A percentile compares a stretch with the other conserved stretches of the same genome.
These are phyloP conservation scores for Quercus wislizeni DNA, from an alignment of 306 rosid species.

Conservation along the genomic window DNA sequence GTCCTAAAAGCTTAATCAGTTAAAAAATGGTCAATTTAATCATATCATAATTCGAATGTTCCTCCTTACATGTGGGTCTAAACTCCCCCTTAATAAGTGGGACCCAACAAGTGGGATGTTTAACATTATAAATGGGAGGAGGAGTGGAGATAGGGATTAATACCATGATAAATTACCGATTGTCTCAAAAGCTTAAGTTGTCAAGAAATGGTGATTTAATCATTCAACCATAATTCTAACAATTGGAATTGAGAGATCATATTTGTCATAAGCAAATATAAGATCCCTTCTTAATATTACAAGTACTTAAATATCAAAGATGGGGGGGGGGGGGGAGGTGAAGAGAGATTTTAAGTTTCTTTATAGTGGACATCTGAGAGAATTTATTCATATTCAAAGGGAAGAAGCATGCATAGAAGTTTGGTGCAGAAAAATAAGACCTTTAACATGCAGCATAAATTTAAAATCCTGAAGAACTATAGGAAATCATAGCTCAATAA, in stretches of 20 bases:
- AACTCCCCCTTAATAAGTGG: no score
- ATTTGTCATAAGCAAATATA: not conserved
- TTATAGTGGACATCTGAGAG: not conserved
- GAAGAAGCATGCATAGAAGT: not conserved
- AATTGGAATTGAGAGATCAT: not conserved
- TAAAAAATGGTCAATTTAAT: no score
- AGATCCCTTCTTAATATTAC: not conserved
- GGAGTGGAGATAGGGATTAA: no score
- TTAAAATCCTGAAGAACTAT: not conserved
- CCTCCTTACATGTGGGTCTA: no score
- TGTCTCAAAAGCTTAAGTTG: no score
- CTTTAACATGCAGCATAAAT: slow-evolving; percentile 13
- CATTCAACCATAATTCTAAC: no score
- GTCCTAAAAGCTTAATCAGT: no score
- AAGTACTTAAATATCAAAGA: slow-evolving; percentile 5
- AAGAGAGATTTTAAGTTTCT: not conserved
- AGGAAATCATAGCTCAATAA: not conserved
- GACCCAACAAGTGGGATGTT: no score
- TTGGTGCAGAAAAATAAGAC: not conserved
- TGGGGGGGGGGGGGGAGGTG: not conserved
- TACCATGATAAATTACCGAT: no score
- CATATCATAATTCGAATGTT: no score
- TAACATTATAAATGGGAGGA: no score
- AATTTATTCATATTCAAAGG: not conserved
- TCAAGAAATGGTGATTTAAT: no score